phyloP scores from a whole-genome alignment of 2,329 filamentous ascomycete species.

The Talaromyces sp. region DNA sequence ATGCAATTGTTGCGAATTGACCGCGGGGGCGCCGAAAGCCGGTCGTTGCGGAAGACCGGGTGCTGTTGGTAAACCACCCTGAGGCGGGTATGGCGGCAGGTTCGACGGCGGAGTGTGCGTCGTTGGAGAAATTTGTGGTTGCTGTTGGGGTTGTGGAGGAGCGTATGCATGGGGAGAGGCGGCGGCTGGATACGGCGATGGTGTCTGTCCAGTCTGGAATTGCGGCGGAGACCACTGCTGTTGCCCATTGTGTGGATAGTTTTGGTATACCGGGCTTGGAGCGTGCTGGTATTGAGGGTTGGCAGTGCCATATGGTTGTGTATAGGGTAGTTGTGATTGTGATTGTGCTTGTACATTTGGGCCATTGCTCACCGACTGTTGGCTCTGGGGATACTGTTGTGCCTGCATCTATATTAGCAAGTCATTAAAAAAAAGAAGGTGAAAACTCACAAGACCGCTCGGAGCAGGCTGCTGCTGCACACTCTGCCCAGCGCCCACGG shows the following conservation, averaged over 20 bases:
- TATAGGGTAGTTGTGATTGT: conserved; percentile 34
- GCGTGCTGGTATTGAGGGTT: conserved; percentile 40
- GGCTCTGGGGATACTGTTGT: conserved; percentile 39
- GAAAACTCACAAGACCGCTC: conserved; percentile 54
- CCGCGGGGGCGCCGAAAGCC: conserved; percentile 49
- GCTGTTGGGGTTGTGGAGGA: conserved; percentile 18
- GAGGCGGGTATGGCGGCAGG: conserved; percentile 36
- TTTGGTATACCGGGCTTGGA: conserved; percentile 32
- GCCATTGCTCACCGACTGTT: conserved; percentile 46
- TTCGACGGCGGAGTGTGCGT: conserved; percentile 40
- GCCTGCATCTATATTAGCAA: conserved; percentile 20
- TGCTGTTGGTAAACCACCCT: conserved; percentile 51
- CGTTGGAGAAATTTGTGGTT: conserved; percentile 37
- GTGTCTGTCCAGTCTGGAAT: conserved; percentile 20
- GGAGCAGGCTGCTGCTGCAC: conserved; percentile 40
- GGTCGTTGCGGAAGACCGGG: conserved; percentile 59
- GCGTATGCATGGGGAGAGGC: conserved; percentile 38
- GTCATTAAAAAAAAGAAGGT: neutral
- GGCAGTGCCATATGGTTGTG: conserved; percentile 38
- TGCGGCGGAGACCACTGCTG: conserved; percentile 21
- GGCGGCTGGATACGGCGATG: conserved; percentile 34
- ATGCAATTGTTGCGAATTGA: conserved; percentile 52
- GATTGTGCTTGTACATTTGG: conserved; percentile 27
- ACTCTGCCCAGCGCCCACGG: conserved; percentile 44
- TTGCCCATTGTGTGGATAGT: conserved; percentile 30